Evolutionary conservation across 2,329 filamentous ascomycete species (phyloP), one percentile per base, ranked within the genome.

Genomic region (Exophiala alcalophila): DNA sequence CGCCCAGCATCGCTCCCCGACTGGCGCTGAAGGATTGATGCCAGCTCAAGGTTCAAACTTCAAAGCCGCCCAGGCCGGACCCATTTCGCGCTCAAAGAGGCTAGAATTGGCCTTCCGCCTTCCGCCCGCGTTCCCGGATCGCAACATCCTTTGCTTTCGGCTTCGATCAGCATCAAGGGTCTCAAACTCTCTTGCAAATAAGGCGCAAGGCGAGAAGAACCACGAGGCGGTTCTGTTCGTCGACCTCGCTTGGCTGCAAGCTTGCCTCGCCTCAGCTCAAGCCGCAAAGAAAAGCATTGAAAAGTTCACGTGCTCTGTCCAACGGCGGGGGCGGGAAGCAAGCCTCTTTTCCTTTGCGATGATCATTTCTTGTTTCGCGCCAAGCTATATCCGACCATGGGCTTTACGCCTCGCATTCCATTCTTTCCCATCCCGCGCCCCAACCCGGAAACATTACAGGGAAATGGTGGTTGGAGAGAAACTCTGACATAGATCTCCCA

Each of bases 51-150:
- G 39, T 43, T 46, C 38, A 41, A 42, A 36, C 35, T 43, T 46
- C 38, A 25, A 40, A 23, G 18, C 35, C 26, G 34, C 39, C 18
- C 20, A 14, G 21, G 32, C 19, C 24, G 39, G 42, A 31, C 32
- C 47, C 23, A 25, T 30, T 34, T 25, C 28, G 25, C 20, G 34
- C 47, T 44, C 36, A 33, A 47, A 38, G 32, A 39, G 47, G 46
- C 42, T 52, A 50, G 47, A 39, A 33, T 47, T 12, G 19, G 18
- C 23, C 32, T 45, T 44, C 50, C 45, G 47, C 24, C 31, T 36
- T 41, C 38, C 46, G 29, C 36, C 38, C 43, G 12, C 40, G 20
- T 31, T 11, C 25, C 41, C 47, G 40, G 45, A 44, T 37, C 32
- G 34, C 37, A 34, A 42, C 37, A 28, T 15, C 15, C 11, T 28